Percentiles rank a stretch among this genome's conserved stretches.
Evolutionary conservation across 1,284 basidiomycete species (phyloP).

Genomic region (Leccinum griseonigrum): DNA sequence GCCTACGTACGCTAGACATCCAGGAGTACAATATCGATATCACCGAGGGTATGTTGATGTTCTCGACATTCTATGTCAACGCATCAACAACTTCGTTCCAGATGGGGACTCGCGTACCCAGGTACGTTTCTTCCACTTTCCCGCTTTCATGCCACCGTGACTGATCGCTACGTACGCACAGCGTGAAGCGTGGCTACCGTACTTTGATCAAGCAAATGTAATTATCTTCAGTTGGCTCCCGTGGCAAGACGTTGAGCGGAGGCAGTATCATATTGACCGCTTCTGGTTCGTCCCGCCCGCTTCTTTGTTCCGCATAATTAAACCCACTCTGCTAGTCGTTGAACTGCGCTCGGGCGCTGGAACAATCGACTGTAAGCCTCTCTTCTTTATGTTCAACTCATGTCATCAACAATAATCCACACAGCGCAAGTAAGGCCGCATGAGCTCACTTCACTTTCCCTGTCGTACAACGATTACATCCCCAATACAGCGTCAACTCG

Average conservation of each 20-base stretch:
- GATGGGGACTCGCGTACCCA: conserved; percentile 41
- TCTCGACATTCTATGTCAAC: not conserved
- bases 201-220: conserved; percentile 66
- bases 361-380: conserved; percentile 71
- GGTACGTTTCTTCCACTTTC: conserved; percentile 33
- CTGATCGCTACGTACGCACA: conserved; percentile 18
- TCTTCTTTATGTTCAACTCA: not conserved
- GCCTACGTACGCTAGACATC: conserved; percentile 87
- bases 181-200: conserved; percentile 68
- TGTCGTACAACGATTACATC: conserved; percentile 8
- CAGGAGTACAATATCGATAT: conserved; percentile 55
- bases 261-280: conserved; percentile 92
- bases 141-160: conserved; percentile 4
- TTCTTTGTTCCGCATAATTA: conserved; percentile 8
- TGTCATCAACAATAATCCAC: conserved; percentile 38
- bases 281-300: conserved; percentile 52
- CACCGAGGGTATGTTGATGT: conserved; percentile 38
- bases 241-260: conserved; percentile 68
- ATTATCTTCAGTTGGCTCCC: conserved; percentile 65
- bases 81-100: conserved; percentile 4
- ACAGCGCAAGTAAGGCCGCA: conserved; percentile 91
- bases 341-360: conserved; percentile 87
- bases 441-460: conserved; percentile 37
- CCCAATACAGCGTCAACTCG: conserved; percentile 66
- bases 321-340: conserved; percentile 53